phyloP scores from a whole-genome alignment of 441 rosid species.

The Arabidopsis lyrata region DNA sequence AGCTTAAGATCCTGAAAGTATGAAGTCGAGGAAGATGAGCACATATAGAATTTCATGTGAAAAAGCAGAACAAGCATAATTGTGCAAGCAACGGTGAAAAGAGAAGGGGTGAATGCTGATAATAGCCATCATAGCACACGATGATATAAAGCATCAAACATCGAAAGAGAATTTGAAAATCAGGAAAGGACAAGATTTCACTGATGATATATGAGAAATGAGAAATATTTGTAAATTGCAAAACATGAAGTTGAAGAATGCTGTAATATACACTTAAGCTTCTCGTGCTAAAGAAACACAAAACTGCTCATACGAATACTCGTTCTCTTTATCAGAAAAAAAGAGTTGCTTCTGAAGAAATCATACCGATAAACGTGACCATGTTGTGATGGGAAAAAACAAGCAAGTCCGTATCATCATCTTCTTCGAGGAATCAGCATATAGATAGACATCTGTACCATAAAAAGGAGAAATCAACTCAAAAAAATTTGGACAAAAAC shows the following conservation, averaged over 20 bases:
- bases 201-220: neutral
- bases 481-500: neutral
- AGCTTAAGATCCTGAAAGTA: constrained; percentile 59
- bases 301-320: neutral
- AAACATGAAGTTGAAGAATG: constrained; percentile 3
- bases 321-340: neutral
- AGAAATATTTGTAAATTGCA: neutral
- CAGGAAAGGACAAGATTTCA: neutral
- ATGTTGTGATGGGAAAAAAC: constrained; percentile 84
- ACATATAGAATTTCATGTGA: neutral
- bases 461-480: constrained; percentile 19
- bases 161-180: constrained; percentile 1
- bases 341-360: constrained; percentile 32
- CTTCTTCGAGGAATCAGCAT: constrained; percentile 83
- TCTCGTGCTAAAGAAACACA: neutral
- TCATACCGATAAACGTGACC: constrained; percentile 69
- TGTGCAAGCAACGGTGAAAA: neutral
- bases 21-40: constrained; percentile 20
- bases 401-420: constrained; percentile 86
- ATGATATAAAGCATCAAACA: neutral
- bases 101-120: neutral
- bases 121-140: neutral
- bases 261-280: neutral
- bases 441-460: constrained; percentile 75
- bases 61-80: neutral